Evolutionary conservation across 805 yeast genomes (phyloP).

Genomic region (Candida montana): DNA sequence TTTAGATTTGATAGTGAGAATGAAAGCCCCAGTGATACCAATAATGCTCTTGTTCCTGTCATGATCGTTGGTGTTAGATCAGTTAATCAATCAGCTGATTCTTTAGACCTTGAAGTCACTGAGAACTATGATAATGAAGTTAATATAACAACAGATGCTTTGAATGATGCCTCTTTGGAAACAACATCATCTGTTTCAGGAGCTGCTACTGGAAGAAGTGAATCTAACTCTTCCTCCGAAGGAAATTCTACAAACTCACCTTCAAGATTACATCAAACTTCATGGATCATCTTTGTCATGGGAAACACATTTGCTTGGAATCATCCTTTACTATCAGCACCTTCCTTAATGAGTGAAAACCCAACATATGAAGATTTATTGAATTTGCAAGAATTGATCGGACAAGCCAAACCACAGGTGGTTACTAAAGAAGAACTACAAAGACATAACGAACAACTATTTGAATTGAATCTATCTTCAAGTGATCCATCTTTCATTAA

Average conservation of each 20-base stretch:
- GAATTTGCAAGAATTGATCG: constrained; percentile 42
- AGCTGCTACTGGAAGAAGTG: not conserved
- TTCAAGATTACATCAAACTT: constrained; percentile 26
- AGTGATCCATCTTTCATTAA: constrained; percentile 1
- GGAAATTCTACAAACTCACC: not conserved
- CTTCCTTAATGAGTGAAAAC: constrained; percentile 40
- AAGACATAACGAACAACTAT: constrained; percentile 31
- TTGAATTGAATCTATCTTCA: constrained; percentile 13
- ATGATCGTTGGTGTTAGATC: constrained; percentile 46
- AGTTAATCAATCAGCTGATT: constrained; percentile 20
- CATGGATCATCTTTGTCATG: constrained; percentile 60
- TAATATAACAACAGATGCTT: constrained; percentile 11
- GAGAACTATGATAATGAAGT: constrained; percentile 12
- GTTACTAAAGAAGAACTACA: constrained; percentile 38
- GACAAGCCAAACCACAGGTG: constrained; percentile 39
- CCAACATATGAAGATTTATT: constrained; percentile 48
- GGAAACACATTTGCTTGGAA: constrained; percentile 48
- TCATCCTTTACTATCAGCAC: constrained; percentile 45
- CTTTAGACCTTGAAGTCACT: constrained; percentile 1
- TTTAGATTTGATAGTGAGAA: constrained; percentile 33
- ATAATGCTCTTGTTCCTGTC: constrained; percentile 34
- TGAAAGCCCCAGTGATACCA: not conserved
- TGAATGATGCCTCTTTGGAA: not conserved
- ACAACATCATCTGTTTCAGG: too few species aligned
- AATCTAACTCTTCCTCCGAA: not conserved